Base-by-base conservation (phyloP, 2,329 filamentous ascomycete species). In the Gyromitra esculenta region DNA sequence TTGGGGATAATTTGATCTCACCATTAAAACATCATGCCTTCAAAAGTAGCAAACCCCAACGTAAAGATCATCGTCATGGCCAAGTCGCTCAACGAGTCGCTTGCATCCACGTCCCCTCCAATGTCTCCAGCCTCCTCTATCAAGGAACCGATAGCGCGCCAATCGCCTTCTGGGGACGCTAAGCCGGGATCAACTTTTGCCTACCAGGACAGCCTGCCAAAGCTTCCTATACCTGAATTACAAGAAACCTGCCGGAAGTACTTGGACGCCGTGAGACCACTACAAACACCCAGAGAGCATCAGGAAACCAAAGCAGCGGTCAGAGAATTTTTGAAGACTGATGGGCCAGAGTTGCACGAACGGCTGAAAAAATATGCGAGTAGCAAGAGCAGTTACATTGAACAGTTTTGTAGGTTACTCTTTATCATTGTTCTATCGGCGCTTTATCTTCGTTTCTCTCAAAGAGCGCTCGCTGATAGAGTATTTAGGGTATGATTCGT, bases 341-440 rank as follows among this genome's bases (percentile, higher is more conserved):
- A 97, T 78, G 96, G 96, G 0, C 92, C 92, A 0, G 89, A 91
- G 59, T 85, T 99, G 62, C 94, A 99, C 82, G 93, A 96, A 77
- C 94, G 91, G 83, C 85, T 98, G 73, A 96, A 94, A 85, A 90
- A 91, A 81, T 99, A 98, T 85, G 94, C 96, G 7, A 90, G 89
- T 63, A 93, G 92, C 57, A 95, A 94, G 85, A 93, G 93, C 48
- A 98, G 95, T 84, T 99, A 97, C 82, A 98, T 99, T 81, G 96
- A 98, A 83, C 96, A 99, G 82, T 99, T 99, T 81, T 99, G 95
- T 97, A 88, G 82, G 92, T 88, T 43, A 64, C 56, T 64, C 18
- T 63, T 37, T 64, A 9, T 6, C 2, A 37, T 39, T 54, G n/a
- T 48, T 57, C 25, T 48, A 35, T 0, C 15, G 9, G 9, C 8